These are phyloP conservation scores for Rutidosis leptorrhynchoides DNA, from an alignment of 129 eudicot genomes.

Conservation along the genomic window DNA sequence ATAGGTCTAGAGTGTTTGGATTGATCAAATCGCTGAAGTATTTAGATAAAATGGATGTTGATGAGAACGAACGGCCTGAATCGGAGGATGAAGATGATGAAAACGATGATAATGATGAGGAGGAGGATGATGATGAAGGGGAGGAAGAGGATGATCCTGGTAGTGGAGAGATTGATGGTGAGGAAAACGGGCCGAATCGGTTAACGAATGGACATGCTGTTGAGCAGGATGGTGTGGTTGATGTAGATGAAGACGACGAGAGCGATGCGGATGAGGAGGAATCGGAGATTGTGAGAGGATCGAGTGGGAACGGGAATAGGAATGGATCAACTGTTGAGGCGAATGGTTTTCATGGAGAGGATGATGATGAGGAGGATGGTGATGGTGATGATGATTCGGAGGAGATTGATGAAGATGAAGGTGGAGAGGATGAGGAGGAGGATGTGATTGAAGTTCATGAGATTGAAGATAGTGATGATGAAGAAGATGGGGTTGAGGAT, in stretches of 20 bases:
- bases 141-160: slow-evolving; percentile 85
- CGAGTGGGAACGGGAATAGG: slow-evolving; percentile 28
- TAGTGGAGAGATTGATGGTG: slow-evolving; percentile 92
- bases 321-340: slow-evolving; percentile 28
- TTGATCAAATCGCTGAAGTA: slow-evolving; percentile 79
- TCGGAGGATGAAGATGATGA: slow-evolving; percentile 87
- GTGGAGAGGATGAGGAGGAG: slow-evolving; percentile 63
- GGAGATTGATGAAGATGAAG: slow-evolving; percentile 78
- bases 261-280: slow-evolving; percentile 99
- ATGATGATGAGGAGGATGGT: slow-evolving; percentile 51
- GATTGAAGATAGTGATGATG: slow-evolving; percentile 73
- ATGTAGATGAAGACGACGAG: slow-evolving; percentile 97
- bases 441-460: slow-evolving; percentile 92
- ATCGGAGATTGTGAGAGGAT: slow-evolving; percentile 58
- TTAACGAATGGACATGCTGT: slow-evolving; percentile 46
- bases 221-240: slow-evolving; percentile 69
- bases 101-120: slow-evolving; percentile 60
- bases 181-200: slow-evolving; percentile 45
- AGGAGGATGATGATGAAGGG: slow-evolving; percentile 57
- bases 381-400: slow-evolving; percentile 71
- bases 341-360: slow-evolving; percentile 69
- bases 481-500: slow-evolving; percentile 74
- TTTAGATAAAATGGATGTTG: slow-evolving; percentile 94
- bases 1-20: slow-evolving; percentile 86
- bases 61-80: slow-evolving; percentile 87